phyloP scores from a whole-genome alignment of 805 yeast species.

The Blastobotrys parvus region DNA sequence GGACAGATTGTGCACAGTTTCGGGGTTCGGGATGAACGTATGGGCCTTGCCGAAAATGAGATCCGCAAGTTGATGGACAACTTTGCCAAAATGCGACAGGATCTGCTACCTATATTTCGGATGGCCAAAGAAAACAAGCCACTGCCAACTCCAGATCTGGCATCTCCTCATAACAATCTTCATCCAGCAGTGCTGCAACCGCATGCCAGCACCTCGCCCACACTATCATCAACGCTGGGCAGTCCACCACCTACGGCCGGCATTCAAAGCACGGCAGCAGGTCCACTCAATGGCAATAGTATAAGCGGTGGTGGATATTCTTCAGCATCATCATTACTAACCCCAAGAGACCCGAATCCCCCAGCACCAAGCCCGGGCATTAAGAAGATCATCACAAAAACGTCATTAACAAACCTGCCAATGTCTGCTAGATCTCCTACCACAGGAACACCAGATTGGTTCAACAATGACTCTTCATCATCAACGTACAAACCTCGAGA shows the following conservation, averaged over 20 bases:
- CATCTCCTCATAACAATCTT: constrained; percentile 17
- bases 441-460: background rate
- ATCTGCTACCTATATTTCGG: constrained; percentile 54
- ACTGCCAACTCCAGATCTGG: constrained; percentile 49
- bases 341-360: background rate
- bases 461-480: background rate
- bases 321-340: background rate
- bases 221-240: background rate
- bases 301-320: background rate
- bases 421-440: constrained; percentile 5
- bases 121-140: constrained; percentile 56
- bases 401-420: background rate
- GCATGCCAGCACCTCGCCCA: background rate
- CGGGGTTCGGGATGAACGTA: constrained; percentile 25
- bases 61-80: constrained; percentile 42
- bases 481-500: background rate
- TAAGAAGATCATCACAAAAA: constrained; percentile 4
- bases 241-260: background rate
- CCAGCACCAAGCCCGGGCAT: background rate
- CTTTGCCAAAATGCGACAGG: constrained; percentile 51
- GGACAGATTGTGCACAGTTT: constrained; percentile 12
- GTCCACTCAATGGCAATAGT: too few relatives aligned
- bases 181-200: constrained; percentile 4
- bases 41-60: constrained; percentile 28
- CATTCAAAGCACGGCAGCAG: too few relatives aligned